These are phyloP conservation scores for Gentiana dahurica DNA, from an alignment of 257 asterid species.

Conservation along the genomic window DNA sequence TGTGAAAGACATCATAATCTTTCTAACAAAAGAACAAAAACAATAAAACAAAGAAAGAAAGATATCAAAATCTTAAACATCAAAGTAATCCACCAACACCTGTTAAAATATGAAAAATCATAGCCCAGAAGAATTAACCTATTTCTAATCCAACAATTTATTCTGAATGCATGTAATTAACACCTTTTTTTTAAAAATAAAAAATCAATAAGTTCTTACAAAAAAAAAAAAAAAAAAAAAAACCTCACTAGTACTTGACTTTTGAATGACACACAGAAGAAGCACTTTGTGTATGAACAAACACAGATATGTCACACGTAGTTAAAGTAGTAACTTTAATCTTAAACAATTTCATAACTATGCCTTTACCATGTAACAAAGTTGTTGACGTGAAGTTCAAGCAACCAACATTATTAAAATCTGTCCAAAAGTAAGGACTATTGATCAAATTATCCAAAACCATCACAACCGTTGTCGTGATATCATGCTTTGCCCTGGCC, in stretches of 20 bases:
- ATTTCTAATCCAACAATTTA: background rate
- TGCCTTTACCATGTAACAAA: slow-evolving; percentile 34
- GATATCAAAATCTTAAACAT: no score
- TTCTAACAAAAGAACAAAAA: no score
- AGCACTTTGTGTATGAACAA: slow-evolving; percentile 17
- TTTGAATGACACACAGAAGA: slow-evolving; percentile 34
- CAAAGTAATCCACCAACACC: no score
- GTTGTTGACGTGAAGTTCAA: slow-evolving; percentile 43
- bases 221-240: background rate
- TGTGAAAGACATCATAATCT: no score
- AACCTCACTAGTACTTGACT: slow-evolving; percentile 15
- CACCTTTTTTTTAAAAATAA: background rate
- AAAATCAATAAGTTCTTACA: background rate
- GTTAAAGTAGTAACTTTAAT: slow-evolving; percentile 28
- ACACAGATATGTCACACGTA: slow-evolving; percentile 38
- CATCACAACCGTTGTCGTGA: slow-evolving; percentile 21
- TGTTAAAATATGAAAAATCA: no score
- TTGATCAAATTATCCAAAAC: slow-evolving; percentile 13
- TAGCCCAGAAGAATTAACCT: background rate
- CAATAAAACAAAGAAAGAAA: no score
- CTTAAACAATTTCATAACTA: slow-evolving; percentile 30
- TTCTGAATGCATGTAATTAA: no score
- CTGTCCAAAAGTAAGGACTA: slow-evolving; percentile 21
- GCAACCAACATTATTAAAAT: slow-evolving; percentile 16
- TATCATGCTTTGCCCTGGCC: slow-evolving; percentile 35